phyloP scores from a whole-genome alignment of 495 filamentous ascomycete genomes.

The Tuber indicum region DNA sequence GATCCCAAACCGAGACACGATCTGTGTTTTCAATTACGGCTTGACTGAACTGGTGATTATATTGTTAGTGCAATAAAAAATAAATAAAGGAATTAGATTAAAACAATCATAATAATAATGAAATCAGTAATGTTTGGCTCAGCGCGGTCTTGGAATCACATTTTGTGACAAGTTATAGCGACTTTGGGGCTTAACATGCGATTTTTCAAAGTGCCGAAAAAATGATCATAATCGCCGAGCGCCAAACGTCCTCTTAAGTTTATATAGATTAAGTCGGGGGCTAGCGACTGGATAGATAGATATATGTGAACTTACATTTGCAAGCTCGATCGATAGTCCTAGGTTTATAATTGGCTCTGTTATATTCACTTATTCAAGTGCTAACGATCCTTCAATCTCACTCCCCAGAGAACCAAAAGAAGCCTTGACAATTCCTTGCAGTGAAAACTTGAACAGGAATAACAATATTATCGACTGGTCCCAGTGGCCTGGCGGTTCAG shows the following conservation, averaged over 20 bases:
- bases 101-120: too few species aligned
- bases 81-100: too few species aligned
- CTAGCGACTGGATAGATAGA: background rate
- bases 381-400: background rate
- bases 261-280: background rate
- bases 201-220: too few species aligned
- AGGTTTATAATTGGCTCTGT: background rate
- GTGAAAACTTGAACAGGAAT: background rate
- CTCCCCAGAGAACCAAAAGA: background rate
- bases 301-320: background rate
- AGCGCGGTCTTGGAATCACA: too few species aligned
- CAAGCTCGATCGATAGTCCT: background rate
- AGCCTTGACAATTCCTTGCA: background rate
- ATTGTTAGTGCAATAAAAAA: too few species aligned
- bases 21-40: too few species aligned
- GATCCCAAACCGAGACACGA: too few species aligned
- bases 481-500: background rate
- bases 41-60: too few species aligned
- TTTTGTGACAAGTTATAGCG: too few species aligned
- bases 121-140: too few species aligned
- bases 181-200: too few species aligned
- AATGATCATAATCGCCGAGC: too few species aligned
- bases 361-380: background rate
- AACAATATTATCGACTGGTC: background rate
- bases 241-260: background rate